Base-by-base conservation (phyloP, 2,329 filamentous ascomycete species). In the Aureobasidium sp. region DNA sequence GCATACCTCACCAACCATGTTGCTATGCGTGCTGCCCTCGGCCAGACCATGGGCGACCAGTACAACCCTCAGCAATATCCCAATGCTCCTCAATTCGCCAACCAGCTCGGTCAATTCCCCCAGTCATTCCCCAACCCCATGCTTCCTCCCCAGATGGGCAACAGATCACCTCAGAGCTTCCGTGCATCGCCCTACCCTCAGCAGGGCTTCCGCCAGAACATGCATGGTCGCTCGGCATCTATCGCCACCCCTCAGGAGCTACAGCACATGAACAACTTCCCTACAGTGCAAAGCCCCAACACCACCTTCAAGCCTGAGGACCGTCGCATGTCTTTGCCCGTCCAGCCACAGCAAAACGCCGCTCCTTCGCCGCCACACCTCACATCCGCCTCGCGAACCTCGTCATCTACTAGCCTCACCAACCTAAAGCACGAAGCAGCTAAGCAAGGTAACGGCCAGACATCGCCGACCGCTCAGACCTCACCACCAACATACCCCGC, bases 1-100 rank as follows among this genome's bases (percentile, higher is more conserved):
- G 80, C 82, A 25, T 85, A 84, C 68, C 74, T 86, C 20, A 79
- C 80, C 2, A 81, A 79, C 57, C 81, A 86, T 66, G 76, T 82
- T n/a, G 82, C 77, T n/a, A 80, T 84, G 66, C 75, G 83, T 61
- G 78, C 76, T 65, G 79, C 76, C 11, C 72, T 82, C 31, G 76
- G 77, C 48, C 74, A 79, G 62, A 75, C 76, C 48, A 74, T 80
- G 39, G 71, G 70, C 39, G 72, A 73, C 37, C 73, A 74, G 15
- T 77, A 78, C 63, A 72, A 69, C 47, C 72, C 70, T 62, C 65
- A 74, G 62, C 70, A 73, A 48, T 75, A 72, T 58, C 67, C 70
- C 39, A 74, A 74, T 49, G 70, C 70, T 37, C 68, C 71, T n/a
- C 72, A 76, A 34, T 77, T 77, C 63, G 72, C 74, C 57, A 76